Evolutionary conservation across 164 flowering plant genomes (phyloP), one percentile per base, ranked within the genome.

Genomic region (Magnolia officinalis): DNA sequence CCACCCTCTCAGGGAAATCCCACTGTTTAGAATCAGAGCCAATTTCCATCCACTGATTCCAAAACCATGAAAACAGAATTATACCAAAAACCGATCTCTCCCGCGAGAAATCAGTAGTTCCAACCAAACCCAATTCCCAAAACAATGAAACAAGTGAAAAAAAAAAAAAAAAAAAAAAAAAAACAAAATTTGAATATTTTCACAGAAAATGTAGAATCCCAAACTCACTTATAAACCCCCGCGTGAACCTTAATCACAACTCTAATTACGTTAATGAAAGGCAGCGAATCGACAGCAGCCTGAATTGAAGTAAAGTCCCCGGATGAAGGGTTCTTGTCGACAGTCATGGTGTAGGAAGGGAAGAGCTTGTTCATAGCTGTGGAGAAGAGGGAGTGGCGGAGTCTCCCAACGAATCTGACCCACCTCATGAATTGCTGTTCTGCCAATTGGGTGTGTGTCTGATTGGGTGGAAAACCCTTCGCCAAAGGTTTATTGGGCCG

Each of bases 251-350:
- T 89, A 88, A 96, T 92, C 67, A 91, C 88, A 75, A 94, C 97
- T 84, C 98, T 87, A 37, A 90, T 85, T 61, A 89, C 87, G 85
- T 92, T 96, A 75, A 96, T 77, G 67, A 82, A 79, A 19, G 99
- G 99, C 21, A 96, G 93, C 58, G 97, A 94, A 83, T 94, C 97
- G 79, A 96, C 85, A 76, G 99, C 99, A 2, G 83, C 91, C 75
- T 96, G 99, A 71, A 96, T 90, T 2, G 90, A 72, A 2, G 92
- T 91, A 77, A 96, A 96, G 80, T 92, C 98, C 59, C 97, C 99
- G 13, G 78, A 52, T 0, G 80, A 80, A 0, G 91, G 93, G 63
- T 90, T 91, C 73, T 86, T 89, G 68, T 80, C 79, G 4, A 96
- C 97, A 6, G 84, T 84, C 19, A 96, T 79, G 50, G 90, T 88